Base-by-base conservation (phyloP, 1,139 yeast species). In the Scheffersomyces quercinus region DNA sequence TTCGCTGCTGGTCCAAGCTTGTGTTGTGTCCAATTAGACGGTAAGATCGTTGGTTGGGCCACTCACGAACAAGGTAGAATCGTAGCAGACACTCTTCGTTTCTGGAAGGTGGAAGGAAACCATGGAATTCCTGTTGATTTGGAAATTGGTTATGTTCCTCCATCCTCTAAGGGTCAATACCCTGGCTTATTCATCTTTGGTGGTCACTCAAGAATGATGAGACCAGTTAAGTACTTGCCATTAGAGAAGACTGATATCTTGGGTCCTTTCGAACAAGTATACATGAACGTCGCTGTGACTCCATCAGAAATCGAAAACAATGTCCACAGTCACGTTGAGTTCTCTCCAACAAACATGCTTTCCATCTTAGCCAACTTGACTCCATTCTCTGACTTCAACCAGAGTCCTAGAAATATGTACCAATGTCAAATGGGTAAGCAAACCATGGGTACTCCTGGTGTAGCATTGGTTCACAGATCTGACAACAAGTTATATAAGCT, bases 341-440 rank as follows among this genome's bases (percentile, higher is more conserved):
- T 80, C 64, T 78, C 95, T 2, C 99, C 99, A 55, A 93, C 99
- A 2, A 90, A 93, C 65, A 89, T 93, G 47, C 75, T 93, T 55
- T 89, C 97, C 14, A 93, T 93, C 55, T 76, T 93, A 67, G 98
- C 98, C 50, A 93, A 93, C 68, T 77, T 93, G 73, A 93, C 99
- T 0, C 99, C 99, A 53, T 93, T 89, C 65, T 91, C 98, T 1
- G 99, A 93, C 68, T 95, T 93, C 74, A 93, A 93, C 68, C 99
- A 93, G 75, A 90, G 98, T 30, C 99, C 99, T 59, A 87, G 99
- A 83, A 93, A 93, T 67, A 93, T 95, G 99, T 93, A 93, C 67
- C 99, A 93, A 73, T 93, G 99, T 75, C 99, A 95, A 79, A 93
- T 93, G 99, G 99, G 98, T 81, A 93, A 93, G 73, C 99, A 93